A percentile compares a stretch with the other conserved stretches of the same genome.
Evolutionary conservation across 306 rosid species (phyloP).

Genomic region (Prosopis cineraria): DNA sequence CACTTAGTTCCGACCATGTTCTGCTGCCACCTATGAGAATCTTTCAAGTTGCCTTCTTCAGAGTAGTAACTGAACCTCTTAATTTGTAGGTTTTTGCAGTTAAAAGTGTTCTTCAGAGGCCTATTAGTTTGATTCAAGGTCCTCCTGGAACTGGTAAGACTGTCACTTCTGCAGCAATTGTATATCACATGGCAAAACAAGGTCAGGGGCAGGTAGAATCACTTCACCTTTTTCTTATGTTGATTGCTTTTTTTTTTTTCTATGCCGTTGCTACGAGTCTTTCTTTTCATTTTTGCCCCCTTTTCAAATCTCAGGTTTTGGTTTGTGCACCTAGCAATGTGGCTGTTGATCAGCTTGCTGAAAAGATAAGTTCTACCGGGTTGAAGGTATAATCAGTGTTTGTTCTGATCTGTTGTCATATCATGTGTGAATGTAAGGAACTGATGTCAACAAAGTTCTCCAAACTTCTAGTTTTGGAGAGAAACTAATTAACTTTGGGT

Average conservation of each 20-base stretch:
- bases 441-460: background rate
- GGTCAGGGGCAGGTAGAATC: slow-evolving; percentile 93
- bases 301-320: slow-evolving; percentile 65
- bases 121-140: slow-evolving; percentile 99
- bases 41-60: slow-evolving; percentile 1
- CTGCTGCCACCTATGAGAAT: background rate
- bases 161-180: slow-evolving; percentile 98
- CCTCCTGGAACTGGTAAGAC: slow-evolving; percentile 99
- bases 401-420: slow-evolving; percentile 11
- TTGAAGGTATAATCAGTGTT: slow-evolving; percentile 70
- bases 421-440: background rate
- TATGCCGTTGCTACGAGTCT: background rate
- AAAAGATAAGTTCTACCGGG: slow-evolving; percentile 97
- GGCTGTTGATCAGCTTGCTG: slow-evolving; percentile 97
- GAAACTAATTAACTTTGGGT: background rate
- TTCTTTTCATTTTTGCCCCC: background rate
- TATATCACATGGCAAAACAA: slow-evolving; percentile 99
- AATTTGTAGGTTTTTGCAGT: slow-evolving; percentile 86
- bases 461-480: background rate
- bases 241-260: background rate
- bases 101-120: slow-evolving; percentile 98
- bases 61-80: background rate
- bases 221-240: background rate
- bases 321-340: slow-evolving; percentile 99
- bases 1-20: background rate